These are phyloP conservation scores for Baffinella frigidus DNA, from an alignment of 208 protist species.

Conservation along the genomic window DNA sequence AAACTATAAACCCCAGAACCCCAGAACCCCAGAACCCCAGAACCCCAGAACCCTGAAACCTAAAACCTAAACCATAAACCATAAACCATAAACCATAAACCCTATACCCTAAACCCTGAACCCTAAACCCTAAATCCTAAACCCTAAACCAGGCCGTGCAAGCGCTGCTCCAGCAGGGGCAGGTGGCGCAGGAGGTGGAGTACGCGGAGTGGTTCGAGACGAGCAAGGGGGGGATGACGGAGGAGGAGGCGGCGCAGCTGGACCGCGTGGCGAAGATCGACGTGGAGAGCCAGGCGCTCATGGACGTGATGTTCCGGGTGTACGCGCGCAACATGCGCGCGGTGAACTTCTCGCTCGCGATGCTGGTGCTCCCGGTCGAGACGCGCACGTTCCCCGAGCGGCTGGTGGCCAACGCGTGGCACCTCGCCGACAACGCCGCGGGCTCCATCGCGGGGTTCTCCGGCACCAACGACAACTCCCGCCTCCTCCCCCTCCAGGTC, in stretches of 20 bases:
- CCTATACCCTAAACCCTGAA: no score
- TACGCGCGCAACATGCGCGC: background rate
- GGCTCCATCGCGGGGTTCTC: constrained; percentile 51
- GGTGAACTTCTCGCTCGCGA: constrained; percentile 55
- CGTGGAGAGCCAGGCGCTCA: background rate
- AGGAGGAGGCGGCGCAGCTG: background rate
- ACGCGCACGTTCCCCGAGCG: constrained; percentile 1
- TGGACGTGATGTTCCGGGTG: background rate
- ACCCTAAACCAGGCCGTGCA: constrained; percentile 17
- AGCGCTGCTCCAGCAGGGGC: constrained; percentile 2
- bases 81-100: no score
- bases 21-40: no score
- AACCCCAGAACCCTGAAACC: no score
- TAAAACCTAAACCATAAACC: no score
- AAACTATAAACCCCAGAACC: no score
- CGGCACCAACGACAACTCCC: constrained; percentile 64
- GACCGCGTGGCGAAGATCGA: constrained; percentile 34
- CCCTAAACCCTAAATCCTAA: no score
- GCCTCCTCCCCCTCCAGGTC: constrained; percentile 55
- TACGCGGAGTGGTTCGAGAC: constrained; percentile 62
- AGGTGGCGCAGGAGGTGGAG: background rate
- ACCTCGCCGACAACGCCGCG: background rate
- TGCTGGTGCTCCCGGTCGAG: constrained; percentile 21
- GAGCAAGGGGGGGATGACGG: background rate
- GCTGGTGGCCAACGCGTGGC: constrained; percentile 4